Percentiles rank a stretch among this genome's conserved stretches.
Conservation (phyloP, 2,329 filamentous ascomycete genomes). For the Bipolaris gigantea region DNA sequence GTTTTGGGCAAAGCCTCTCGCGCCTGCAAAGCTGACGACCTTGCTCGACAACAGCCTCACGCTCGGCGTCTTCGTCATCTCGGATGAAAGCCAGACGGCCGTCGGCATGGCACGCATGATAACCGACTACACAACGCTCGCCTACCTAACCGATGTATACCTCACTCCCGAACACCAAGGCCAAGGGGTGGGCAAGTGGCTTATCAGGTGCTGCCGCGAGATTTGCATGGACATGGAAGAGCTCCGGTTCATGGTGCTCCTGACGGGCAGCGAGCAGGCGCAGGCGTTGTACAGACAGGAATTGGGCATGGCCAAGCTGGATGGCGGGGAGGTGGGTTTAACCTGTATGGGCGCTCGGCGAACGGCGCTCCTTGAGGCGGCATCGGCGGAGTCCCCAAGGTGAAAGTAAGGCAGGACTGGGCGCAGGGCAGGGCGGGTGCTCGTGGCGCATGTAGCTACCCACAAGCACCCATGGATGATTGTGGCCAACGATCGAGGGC, state of each 20-base stretch:
- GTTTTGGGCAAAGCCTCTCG: conserved; percentile 38
- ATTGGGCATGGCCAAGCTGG: conserved; percentile 33
- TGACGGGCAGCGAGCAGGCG: conserved; percentile 31
- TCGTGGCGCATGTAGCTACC: conserved; percentile 1
- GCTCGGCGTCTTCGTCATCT: conserved; percentile 32
- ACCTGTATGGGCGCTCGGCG: conserved; percentile 32
- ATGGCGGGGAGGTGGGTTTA: conserved; percentile 22
- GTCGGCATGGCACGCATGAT: conserved; percentile 66
- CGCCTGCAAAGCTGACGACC: conserved; percentile 17
- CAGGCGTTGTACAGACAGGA: conserved; percentile 32
- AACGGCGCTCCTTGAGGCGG: conserved; percentile 20
- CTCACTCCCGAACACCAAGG: conserved; percentile 62
- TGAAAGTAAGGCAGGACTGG: conserved; percentile 10
- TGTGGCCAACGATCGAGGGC: conserved; percentile 25
- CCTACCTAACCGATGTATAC: conserved; percentile 71
- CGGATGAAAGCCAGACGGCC: conserved; percentile 34
- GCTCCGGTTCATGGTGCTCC: conserved; percentile 51
- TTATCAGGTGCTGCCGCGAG: conserved; percentile 64
- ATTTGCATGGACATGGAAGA: conserved; percentile 59
- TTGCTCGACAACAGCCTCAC: conserved; percentile 41
- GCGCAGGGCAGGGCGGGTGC: conserved; percentile 9
- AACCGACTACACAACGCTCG: conserved; percentile 70
- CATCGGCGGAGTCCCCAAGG: conserved; percentile 5
- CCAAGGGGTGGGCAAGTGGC: conserved; percentile 65
- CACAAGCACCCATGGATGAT: conserved; percentile 21